Base-by-base conservation (phyloP, 768 basidiomycete species). In the Nidularia sp. region DNA sequence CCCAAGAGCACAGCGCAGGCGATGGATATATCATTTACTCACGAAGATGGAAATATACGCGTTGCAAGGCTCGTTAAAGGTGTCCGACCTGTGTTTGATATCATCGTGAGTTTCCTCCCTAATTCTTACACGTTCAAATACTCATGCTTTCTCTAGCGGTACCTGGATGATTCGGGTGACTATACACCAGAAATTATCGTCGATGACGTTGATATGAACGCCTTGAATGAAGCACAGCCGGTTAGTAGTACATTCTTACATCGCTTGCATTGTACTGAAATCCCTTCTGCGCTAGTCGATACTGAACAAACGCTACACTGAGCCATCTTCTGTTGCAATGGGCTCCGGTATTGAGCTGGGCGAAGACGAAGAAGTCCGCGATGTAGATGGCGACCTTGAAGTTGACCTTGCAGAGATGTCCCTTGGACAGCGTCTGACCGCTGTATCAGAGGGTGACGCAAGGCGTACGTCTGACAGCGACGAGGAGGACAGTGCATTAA, bases 351-450 rank as follows among this genome's bases (percentile, higher is more conserved):
- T 74, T 29, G 82, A 85, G 53, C 67, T 85, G 5, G 83, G 81
- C n/a, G 79, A 85, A 51, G 81, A 83, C 52, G 77, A 75, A 51
- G 63, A 66, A n/a, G 62, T 69, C 33, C 73, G 69, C 33, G 74
- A 81, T 53, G 63, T 83, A 3, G 87, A 90, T 25, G 89, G 90
- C 31, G 70, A 82, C 34, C 77, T 93, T 7, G 89, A 93, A 56
- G 84, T 86, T 7, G 84, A 96, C 64, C 76, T 94, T 47, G 93
- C 93, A 2, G 95, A 98, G 67, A 79, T 95, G 10, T 92, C 90
- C 39, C 80, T 98, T 3, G 96, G 95, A 4, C 91, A 98, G 69
- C 82, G 94, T 10, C 74, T 98, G 49, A 86, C 89, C 1, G 89
- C 88, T 13, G 68, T 91, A 15, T 78, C 82, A 32, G 84, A 85